Base-by-base conservation (phyloP, 2,329 filamentous ascomycete species). In the Scedosporium apiospermum region DNA sequence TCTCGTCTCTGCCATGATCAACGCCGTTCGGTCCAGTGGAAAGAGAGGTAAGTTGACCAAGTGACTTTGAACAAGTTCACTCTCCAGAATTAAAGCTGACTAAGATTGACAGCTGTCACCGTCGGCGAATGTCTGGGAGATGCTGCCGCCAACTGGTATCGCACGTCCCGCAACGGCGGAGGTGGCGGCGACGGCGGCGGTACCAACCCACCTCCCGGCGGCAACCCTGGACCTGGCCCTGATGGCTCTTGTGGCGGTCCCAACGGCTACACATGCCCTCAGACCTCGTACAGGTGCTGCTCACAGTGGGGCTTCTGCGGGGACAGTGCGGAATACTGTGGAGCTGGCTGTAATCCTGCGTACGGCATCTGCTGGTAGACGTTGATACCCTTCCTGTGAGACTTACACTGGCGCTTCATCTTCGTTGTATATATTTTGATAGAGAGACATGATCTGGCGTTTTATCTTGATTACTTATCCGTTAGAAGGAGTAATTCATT, bases 81-180 rank as follows among this genome's bases (percentile, higher is more conserved):
- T n/a, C n/a, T n/a, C n/a, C n/a, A n/a, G n/a, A n/a, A n/a, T n/a
- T n/a, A n/a, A n/a, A n/a, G 53, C 26, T 16, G 14, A 57, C 14
- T 57, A 27, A 30, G 53, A 34, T 27, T 34, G 57, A 30, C 57
- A 62, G 58, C 63, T 21, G 69, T 71, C 23, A 71, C 69, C 23
- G 69, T 71, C 27, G 69, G 69, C 16, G 77, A 85, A 63, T 86
- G 84, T 67, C 74, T 86, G 16, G 76, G 77, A 10, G 82, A 86
- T 67, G 72, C 80, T 6, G 67, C 71, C 6, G 76, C 73, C 57
- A 77, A 79, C 68, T 86, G 83, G 84, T 86, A 86, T 69, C 55
- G 57, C n/a, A 62, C 61, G 1, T 62, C 61, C 12, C 34, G 61
- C n/a, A 44, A 55, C 23, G 61, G 61, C 12, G 51, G 23, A 23